Conservation (phyloP, 177 flowering plant genomes). For the Vitis hybrid region DNA sequence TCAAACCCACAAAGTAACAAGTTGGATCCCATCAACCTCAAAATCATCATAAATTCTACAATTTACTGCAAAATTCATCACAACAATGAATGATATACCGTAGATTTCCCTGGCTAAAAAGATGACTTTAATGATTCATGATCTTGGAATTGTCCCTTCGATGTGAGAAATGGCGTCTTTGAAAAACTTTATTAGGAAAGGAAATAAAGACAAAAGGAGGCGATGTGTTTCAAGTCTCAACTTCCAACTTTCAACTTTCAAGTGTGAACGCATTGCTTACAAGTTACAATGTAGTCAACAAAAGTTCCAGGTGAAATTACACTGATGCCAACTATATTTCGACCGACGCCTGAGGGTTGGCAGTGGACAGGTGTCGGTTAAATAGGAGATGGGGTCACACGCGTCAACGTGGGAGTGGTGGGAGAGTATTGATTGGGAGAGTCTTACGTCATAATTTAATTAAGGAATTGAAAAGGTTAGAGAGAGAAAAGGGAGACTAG, state of each 20-base stretch:
- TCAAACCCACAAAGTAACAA: too few species aligned
- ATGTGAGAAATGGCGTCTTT: not conserved
- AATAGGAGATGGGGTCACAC: not conserved
- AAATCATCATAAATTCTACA: too few species aligned
- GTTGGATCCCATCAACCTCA: too few species aligned
- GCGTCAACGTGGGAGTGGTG: slow-evolving; percentile 18
- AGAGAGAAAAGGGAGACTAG: slow-evolving; percentile 4
- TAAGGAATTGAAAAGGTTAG: slow-evolving; percentile 4
- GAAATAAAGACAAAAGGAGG: too few species aligned
- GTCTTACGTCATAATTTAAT: slow-evolving; percentile 17
- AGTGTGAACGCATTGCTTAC: slow-evolving; percentile 21
- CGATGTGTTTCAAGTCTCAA: too few species aligned
- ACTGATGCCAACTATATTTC: not conserved
- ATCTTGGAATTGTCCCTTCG: too few species aligned
- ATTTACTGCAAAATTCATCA: too few species aligned
- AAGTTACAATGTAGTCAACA: slow-evolving; percentile 12
- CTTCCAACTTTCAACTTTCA: not conserved
- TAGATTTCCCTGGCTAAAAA: too few species aligned
- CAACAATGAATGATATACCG: too few species aligned
- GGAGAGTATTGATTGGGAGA: not conserved
- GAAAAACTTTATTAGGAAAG: not conserved
- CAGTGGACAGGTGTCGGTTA: slow-evolving; percentile 22
- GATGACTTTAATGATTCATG: too few species aligned
- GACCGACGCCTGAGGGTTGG: slow-evolving; percentile 21
- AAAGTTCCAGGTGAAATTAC: not conserved